phyloP scores from a whole-genome alignment of 495 filamentous ascomycete species.

The Chaetomium tenue region DNA sequence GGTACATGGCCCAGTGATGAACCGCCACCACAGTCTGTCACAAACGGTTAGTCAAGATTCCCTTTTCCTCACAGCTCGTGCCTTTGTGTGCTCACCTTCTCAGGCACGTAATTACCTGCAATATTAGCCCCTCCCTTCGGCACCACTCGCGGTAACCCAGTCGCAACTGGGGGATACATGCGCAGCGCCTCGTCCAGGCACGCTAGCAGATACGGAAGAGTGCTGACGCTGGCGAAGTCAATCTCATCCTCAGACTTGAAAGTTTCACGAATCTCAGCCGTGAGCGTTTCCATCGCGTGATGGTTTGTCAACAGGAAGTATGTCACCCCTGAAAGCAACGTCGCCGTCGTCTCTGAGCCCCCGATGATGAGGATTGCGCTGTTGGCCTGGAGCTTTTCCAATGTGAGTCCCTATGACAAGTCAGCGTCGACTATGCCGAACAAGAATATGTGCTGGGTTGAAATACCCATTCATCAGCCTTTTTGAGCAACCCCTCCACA shows the following conservation, averaged over 20 bases:
- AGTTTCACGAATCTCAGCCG: slow-evolving; percentile 49
- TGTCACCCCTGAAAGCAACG: slow-evolving; percentile 51
- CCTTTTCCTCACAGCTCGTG: slow-evolving; percentile 19
- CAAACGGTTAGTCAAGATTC: slow-evolving; percentile 9
- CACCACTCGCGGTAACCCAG: slow-evolving; percentile 45
- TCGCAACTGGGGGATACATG: slow-evolving; percentile 57
- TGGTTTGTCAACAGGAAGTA: slow-evolving; percentile 54
- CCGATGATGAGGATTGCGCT: slow-evolving; percentile 49
- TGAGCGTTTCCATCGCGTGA: slow-evolving; percentile 43
- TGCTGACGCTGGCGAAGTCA: slow-evolving; percentile 43
- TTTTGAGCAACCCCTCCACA: slow-evolving; percentile 51
- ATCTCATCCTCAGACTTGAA: slow-evolving; percentile 57
- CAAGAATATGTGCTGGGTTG: slow-evolving; percentile 1
- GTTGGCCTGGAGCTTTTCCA: slow-evolving; percentile 44
- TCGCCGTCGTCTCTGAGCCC: slow-evolving; percentile 62
- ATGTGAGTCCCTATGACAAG: slow-evolving; percentile 36
- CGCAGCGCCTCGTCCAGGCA: slow-evolving; percentile 58
- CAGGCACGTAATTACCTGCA: slow-evolving; percentile 47
- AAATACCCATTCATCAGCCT: slow-evolving; percentile 45
- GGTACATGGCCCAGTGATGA: slow-evolving; percentile 48
- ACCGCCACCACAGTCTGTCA: slow-evolving; percentile 50
- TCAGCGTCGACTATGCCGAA: background rate
- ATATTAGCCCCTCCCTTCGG: slow-evolving; percentile 50
- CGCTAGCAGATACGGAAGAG: slow-evolving; percentile 55
- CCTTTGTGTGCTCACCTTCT: slow-evolving; percentile 32